Conservation (phyloP, 2,329 filamentous ascomycete genomes). For the Chaetomiaceae sp. region DNA sequence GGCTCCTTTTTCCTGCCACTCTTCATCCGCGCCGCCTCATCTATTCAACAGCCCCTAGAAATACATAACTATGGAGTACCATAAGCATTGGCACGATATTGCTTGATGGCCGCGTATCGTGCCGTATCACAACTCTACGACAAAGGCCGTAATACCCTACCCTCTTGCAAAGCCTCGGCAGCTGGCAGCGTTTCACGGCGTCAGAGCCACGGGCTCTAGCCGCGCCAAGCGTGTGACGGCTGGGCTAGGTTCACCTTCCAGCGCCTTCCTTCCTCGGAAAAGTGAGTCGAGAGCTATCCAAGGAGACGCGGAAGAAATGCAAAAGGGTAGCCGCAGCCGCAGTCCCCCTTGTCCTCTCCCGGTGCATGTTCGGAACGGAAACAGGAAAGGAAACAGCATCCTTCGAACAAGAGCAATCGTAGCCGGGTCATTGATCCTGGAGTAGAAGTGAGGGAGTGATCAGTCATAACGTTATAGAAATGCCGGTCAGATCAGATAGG, state of each 20-base stretch:
- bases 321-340: conserved; percentile 7
- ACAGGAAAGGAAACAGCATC: neutral
- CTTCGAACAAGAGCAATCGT: neutral
- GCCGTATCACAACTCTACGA: neutral
- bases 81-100: too few species aligned
- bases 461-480: neutral
- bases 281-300: too few species aligned
- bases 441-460: neutral
- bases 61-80: too few species aligned
- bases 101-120: neutral
- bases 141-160: conserved; percentile 9
- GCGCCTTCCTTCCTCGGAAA: neutral
- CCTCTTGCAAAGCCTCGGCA: neutral
- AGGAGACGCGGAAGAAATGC: neutral
- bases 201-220: conserved; percentile 9
- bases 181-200: conserved; percentile 6
- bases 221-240: conserved; percentile 14
- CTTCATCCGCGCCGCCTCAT: too few species aligned
- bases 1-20: too few species aligned
- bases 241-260: neutral
- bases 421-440: neutral
- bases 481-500: neutral
- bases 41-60: too few species aligned
- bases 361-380: neutral
- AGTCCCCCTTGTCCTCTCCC: neutral